These are phyloP conservation scores for Naganishia kalamii DNA, from an alignment of 768 basidiomycete species.

Conservation along the genomic window DNA sequence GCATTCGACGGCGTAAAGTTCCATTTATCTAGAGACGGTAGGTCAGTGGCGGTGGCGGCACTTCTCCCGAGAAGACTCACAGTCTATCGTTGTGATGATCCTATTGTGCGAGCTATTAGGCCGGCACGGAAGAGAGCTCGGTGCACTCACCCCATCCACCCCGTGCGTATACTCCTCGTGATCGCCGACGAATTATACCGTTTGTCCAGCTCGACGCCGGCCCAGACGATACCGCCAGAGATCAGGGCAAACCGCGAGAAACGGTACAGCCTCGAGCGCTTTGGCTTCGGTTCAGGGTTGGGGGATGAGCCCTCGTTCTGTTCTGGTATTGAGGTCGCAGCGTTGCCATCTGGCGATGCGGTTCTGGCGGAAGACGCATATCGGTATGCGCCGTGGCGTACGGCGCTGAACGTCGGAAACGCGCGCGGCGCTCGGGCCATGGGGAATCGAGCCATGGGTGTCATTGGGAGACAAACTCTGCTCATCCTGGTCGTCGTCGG, in stretches of 20 bases:
- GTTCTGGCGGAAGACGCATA: no score
- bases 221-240: background rate
- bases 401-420: no score
- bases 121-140: conserved; percentile 2
- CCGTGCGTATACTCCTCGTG: conserved; percentile 54
- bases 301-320: no score
- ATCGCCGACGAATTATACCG: conserved; percentile 59
- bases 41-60: background rate
- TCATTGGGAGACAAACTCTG: no score
- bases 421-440: no score
- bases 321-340: no score
- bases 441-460: no score
- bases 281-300: no score
- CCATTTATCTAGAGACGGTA: conserved; percentile 59
- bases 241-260: background rate
- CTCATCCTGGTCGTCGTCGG: no score
- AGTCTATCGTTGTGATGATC: conserved; percentile 41
- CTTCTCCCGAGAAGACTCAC: conserved; percentile 29
- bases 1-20: conserved; percentile 68
- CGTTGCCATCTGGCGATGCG: no score
- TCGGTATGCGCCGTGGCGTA: no score
- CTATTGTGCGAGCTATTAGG: conserved; percentile 17
- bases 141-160: conserved; percentile 51
- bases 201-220: conserved; percentile 46
- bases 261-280: conserved; percentile 14